phyloP scores from a whole-genome alignment of 1,284 basidiomycete species.

The Cutaneotrichosporon daszewskae region DNA sequence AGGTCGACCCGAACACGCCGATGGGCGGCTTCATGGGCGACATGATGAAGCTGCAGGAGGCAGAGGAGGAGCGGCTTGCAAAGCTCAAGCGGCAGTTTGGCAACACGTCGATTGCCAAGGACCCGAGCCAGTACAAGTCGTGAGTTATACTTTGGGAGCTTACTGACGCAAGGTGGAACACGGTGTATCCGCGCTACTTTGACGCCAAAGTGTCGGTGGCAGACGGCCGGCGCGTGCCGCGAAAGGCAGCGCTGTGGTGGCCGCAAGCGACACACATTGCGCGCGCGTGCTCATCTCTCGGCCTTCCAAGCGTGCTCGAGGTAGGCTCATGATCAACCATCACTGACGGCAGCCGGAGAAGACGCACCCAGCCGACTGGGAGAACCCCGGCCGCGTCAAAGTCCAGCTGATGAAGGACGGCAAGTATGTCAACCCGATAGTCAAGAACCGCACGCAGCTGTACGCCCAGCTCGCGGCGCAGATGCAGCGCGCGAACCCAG shows the following conservation, averaged over 20 bases:
- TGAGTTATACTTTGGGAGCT: conserved; percentile 17
- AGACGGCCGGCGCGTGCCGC: conserved; percentile 73
- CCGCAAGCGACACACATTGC: conserved; percentile 88
- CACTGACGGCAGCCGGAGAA: too few species aligned
- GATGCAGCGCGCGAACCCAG: conserved; percentile 68
- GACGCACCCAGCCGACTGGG: conserved; percentile 91
- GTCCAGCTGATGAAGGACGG: conserved; percentile 85
- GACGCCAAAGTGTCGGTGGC: conserved; percentile 87
- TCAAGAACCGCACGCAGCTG: conserved; percentile 82
- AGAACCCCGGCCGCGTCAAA: conserved; percentile 86
- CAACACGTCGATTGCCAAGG: conserved; percentile 27
- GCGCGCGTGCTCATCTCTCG: conserved; percentile 69
- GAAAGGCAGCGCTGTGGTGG: conserved; percentile 83
- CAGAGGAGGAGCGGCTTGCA: conserved; percentile 43
- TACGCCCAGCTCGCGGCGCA: conserved; percentile 68
- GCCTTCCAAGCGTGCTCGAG: conserved; percentile 78
- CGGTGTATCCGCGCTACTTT: conserved; percentile 93
- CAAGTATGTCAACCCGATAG: conserved; percentile 60
- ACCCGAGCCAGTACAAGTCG: conserved; percentile 44
- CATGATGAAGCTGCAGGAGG: conserved; percentile 46
- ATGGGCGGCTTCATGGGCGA: conserved; percentile 50
- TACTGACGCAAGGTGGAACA: conserved; percentile 65
- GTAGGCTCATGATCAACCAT: too few species aligned
- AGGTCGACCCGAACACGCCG: conserved; percentile 40
- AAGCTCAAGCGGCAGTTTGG: conserved; percentile 43